Percentiles rank a stretch among this genome's conserved stretches.
phyloP scores from a whole-genome alignment of 2,329 filamentous ascomycete species.

The Alternaria sp. region DNA sequence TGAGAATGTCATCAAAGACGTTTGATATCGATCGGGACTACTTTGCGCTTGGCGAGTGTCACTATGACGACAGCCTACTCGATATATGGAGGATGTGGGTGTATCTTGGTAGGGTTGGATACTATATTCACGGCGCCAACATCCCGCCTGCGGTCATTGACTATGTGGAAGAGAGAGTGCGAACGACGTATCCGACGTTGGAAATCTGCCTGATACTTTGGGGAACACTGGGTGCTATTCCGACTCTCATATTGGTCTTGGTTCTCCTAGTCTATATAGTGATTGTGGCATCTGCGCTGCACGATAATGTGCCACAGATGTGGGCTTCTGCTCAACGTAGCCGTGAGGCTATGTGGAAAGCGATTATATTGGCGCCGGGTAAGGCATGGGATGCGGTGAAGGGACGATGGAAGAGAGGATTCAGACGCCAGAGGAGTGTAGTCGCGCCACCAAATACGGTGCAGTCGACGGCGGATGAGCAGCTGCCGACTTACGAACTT shows the following conservation, averaged over 20 bases:
- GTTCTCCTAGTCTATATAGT: background rate
- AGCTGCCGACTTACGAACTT: background rate
- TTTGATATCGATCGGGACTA: background rate
- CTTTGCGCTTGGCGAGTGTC: background rate
- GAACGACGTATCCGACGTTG: background rate
- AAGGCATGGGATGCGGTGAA: background rate
- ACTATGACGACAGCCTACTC: background rate
- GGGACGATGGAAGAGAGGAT: background rate
- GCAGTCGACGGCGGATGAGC: background rate
- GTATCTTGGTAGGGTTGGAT: background rate
- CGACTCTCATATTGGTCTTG: background rate
- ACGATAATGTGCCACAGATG: too few relatives aligned
- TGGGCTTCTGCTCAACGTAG: background rate
- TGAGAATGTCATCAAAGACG: background rate
- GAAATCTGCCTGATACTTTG: background rate
- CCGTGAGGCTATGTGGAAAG: background rate
- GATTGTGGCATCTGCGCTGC: too few relatives aligned
- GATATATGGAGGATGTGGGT: background rate
- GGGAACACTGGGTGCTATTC: background rate
- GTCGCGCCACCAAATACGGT: background rate
- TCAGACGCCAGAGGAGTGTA: background rate
- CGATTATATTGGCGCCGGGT: background rate
- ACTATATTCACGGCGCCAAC: background rate
- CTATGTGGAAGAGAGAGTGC: background rate
- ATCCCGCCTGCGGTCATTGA: background rate